Evolutionary conservation across 805 yeast species (phyloP), one percentile per base, ranked within the genome.

Genomic region (Lipomyces yamanashiensis): DNA sequence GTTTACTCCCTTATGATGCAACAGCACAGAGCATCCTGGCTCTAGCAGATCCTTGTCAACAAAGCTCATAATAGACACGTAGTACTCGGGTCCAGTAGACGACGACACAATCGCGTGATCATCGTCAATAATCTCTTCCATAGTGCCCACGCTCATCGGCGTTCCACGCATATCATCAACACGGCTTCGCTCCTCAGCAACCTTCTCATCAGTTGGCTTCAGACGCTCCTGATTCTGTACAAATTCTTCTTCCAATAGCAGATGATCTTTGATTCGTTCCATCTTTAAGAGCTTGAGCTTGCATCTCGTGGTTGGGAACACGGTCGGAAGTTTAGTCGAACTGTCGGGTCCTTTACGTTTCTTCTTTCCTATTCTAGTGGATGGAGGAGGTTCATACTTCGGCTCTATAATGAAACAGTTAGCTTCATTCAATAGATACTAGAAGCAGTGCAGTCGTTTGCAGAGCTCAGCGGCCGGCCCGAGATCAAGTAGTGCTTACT

Each of bases 101-200:
- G 96, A 87, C 53, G 97, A 91, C 51, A 95, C 98, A 80, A 95
- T 95, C 19, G 99, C 99, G 77, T 95, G 99, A 75, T 95, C 99
- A 77, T 95, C 99, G 74, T 95, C 99, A 71, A 95, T 90, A 66
- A 95, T 90, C 79, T 95, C 99, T 75, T 95, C 99, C 72, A 95
- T 82, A 2, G 97, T 92, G 55, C 99, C 99, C 66, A 95, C 89
- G 47, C 96, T 88, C 89, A 95, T 88, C 61, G 99, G 99, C 50
- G 90, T 86, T 7, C 99, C 99, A 77, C 99, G 87, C 73, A 95
- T 84, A 71, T 92, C 98, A 74, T 95, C 98, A 62, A 95, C 88
- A 76, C 92, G 92, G 71, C 91, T 92, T 71, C 97, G 84, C 77
- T 95, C 99, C 76, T 95, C 99, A 33, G 91, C 96, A 74, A 92